Evolutionary conservation across 2,329 filamentous ascomycete genomes (phyloP).

Genomic region (Trichoderma oligosporum): DNA sequence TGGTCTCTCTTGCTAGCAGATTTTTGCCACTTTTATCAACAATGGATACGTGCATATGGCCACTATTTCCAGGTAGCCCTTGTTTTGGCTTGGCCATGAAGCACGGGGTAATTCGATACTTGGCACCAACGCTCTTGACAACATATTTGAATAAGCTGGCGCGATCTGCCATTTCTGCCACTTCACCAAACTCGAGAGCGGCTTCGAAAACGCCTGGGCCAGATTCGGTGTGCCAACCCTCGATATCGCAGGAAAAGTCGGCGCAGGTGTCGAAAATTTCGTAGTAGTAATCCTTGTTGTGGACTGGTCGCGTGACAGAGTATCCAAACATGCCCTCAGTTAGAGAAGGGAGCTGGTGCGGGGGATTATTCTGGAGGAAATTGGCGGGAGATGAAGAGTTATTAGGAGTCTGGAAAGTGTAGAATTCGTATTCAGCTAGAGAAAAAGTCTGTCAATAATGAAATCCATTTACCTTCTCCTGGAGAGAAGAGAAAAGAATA

Average conservation of each 20-base stretch:
- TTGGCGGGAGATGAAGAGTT: conserved; percentile 63
- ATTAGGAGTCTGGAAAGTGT: conserved; percentile 73
- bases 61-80: conserved; percentile 88
- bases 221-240: conserved; percentile 94
- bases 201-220: conserved; percentile 95
- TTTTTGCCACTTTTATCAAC: conserved; percentile 79
- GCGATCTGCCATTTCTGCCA: conserved; percentile 84
- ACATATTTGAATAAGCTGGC: conserved; percentile 92
- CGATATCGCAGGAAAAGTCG: conserved; percentile 74
- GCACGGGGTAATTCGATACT: conserved; percentile 88
- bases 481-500: neutral
- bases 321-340: conserved; percentile 97
- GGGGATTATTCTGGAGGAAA: conserved; percentile 70
- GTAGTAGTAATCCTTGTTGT: conserved; percentile 93
- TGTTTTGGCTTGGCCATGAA: conserved; percentile 98
- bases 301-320: conserved; percentile 77
- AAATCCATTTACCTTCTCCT: neutral
- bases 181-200: conserved; percentile 85
- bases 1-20: conserved; percentile 68
- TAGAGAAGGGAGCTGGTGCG: conserved; percentile 68
- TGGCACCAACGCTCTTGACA: conserved; percentile 82
- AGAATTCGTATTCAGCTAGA: conserved; percentile 91
- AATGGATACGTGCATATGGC: conserved; percentile 91
- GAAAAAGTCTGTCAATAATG: neutral
- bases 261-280: conserved; percentile 77